Evolutionary conservation across 495 filamentous ascomycete genomes (phyloP).

Genomic region (Pyrenula massariospora): DNA sequence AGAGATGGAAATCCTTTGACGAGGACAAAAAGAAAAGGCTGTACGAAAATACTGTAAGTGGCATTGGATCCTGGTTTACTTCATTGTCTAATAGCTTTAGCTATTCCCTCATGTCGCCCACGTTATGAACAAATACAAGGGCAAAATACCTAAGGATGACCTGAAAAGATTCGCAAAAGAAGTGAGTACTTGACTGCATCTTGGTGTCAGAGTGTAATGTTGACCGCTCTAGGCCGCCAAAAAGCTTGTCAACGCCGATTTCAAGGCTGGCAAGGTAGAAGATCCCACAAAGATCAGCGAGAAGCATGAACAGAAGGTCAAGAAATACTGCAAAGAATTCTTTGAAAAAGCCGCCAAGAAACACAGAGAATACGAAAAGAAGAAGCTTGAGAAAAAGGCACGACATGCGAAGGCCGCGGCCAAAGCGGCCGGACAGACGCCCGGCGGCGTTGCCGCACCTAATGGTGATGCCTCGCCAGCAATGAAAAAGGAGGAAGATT

Average conservation of each 20-base stretch:
- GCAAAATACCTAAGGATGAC: conserved; percentile 76
- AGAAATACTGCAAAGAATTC: conserved; percentile 67
- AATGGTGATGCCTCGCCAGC: conserved; percentile 15
- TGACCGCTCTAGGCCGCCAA: conserved; percentile 46
- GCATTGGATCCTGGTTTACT: neutral
- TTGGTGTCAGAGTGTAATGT: neutral
- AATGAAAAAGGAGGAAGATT: conserved; percentile 10
- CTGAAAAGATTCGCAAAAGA: conserved; percentile 82
- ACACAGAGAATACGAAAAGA: conserved; percentile 55
- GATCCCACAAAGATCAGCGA: conserved; percentile 71
- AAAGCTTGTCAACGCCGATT: conserved; percentile 80
- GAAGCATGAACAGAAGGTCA: conserved; percentile 71
- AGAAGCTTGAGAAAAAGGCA: conserved; percentile 39
- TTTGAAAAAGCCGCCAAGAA: conserved; percentile 78
- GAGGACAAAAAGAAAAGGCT: conserved; percentile 85
- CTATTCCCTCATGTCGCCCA: conserved; percentile 73
- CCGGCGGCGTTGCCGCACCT: neutral
- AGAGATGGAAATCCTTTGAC: conserved; percentile 70
- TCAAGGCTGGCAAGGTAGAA: conserved; percentile 70
- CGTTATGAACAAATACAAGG: conserved; percentile 72
- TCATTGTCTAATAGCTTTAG: conserved; percentile 24
- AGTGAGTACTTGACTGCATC: conserved; percentile 25
- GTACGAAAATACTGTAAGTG: conserved; percentile 78
- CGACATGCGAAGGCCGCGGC: conserved; percentile 8
- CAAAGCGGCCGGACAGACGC: conserved; percentile 17